Evolutionary conservation across 116 monocot species (phyloP).

Genomic region (Zostera marina): DNA sequence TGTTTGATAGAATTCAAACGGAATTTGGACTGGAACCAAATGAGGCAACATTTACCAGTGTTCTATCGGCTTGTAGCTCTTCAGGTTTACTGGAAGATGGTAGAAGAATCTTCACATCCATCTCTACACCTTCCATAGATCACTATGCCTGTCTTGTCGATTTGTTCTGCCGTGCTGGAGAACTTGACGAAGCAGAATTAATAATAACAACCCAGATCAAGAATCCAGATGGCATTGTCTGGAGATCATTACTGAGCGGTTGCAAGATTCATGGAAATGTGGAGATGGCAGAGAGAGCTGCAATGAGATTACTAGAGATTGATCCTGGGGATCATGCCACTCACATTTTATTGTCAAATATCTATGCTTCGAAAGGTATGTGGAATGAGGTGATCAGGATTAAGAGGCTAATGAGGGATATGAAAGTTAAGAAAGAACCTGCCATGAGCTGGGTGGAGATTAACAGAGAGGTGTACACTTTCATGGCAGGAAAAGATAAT

Average conservation of each 20-base stretch:
- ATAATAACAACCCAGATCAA: too few species aligned
- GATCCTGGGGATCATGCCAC: conserved; percentile 40
- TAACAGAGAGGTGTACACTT: conserved; percentile 22
- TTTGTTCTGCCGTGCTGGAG: conserved; percentile 40
- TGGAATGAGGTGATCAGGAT: conserved; percentile 34
- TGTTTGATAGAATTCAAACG: conserved; percentile 20
- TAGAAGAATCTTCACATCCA: conserved; percentile 22
- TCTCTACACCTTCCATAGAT: conserved; percentile 26
- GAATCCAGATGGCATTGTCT: conserved; percentile 10
- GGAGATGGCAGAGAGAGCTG: conserved; percentile 34
- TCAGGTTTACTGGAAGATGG: conserved; percentile 52
- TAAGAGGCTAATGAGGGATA: conserved; percentile 28
- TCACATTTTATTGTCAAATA: conserved; percentile 41
- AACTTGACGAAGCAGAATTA: conserved; percentile 2
- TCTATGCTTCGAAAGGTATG: conserved; percentile 43
- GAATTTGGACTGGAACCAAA: conserved; percentile 20
- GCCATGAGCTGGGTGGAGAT: conserved; percentile 63
- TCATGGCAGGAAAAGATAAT: conserved; percentile 38
- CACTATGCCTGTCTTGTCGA: conserved; percentile 52
- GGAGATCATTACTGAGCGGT: conserved; percentile 46
- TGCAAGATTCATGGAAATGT: conserved; percentile 47
- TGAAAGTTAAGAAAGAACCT: conserved; percentile 50
- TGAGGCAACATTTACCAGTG: conserved; percentile 30
- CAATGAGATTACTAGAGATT: conserved; percentile 31
- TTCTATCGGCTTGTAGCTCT: conserved; percentile 49